These are phyloP conservation scores for Hymenoscyphus fructigenus DNA, from an alignment of 2,329 filamentous ascomycete species.

Conservation along the genomic window DNA sequence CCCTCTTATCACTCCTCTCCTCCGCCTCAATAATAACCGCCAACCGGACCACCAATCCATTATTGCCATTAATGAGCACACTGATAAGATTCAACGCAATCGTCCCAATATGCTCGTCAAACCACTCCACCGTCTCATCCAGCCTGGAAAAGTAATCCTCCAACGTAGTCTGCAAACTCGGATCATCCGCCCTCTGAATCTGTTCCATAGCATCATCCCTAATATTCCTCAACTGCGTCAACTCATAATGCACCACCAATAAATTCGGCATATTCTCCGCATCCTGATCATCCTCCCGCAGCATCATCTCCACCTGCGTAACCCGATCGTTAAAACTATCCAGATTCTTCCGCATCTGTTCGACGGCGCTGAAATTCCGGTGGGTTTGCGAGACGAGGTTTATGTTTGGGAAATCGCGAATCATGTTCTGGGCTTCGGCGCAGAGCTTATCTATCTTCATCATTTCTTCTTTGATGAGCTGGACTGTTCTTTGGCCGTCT, in stretches of 20 bases:
- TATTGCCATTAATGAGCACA: constrained; percentile 82
- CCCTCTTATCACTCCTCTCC: constrained; percentile 92
- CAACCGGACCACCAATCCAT: constrained; percentile 84
- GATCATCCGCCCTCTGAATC: constrained; percentile 74
- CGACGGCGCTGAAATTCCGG: constrained; percentile 90
- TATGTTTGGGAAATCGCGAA: constrained; percentile 92
- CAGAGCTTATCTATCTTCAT: constrained; percentile 98
- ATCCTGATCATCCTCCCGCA: constrained; percentile 81
- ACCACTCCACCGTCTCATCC: constrained; percentile 87
- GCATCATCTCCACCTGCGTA: constrained; percentile 70
- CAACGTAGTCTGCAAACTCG: constrained; percentile 75
- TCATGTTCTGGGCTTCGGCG: constrained; percentile 96
- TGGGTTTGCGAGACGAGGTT: constrained; percentile 92
- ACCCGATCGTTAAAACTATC: constrained; percentile 83
- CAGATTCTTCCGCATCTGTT: constrained; percentile 88
- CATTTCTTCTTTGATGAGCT: constrained; percentile 96
- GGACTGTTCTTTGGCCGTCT: constrained; percentile 88
- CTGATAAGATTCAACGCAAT: constrained; percentile 89
- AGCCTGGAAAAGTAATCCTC: constrained; percentile 86
- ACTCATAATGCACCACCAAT: constrained; percentile 83
- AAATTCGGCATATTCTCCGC: constrained; percentile 89
- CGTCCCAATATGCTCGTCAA: constrained; percentile 89
- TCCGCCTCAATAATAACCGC: constrained; percentile 93
- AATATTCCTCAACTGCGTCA: constrained; percentile 90
- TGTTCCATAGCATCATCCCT: constrained; percentile 96